These are phyloP conservation scores for Anaeromyces robustus DNA, from an alignment of 192 early-diverging fungal species.

Conservation along the genomic window DNA sequence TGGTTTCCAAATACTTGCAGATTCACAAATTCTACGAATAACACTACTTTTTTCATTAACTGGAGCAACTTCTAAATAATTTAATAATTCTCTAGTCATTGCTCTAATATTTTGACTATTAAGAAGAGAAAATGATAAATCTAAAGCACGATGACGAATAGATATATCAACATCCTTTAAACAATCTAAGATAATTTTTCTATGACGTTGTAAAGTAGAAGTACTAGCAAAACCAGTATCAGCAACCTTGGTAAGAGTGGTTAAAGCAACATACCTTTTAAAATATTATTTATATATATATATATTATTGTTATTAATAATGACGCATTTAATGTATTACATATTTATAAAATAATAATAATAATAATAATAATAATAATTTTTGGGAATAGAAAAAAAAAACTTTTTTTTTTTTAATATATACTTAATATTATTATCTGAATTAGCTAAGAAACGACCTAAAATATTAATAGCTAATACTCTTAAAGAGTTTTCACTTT, in stretches of 20 bases:
- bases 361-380: neutral
- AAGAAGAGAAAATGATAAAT: slow-evolving; percentile 91
- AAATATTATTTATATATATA: slow-evolving; percentile 4
- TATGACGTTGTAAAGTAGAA: slow-evolving; percentile 90
- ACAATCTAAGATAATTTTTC: slow-evolving; percentile 90
- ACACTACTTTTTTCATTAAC: slow-evolving; percentile 78
- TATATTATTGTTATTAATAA: too few species aligned
- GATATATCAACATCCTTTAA: slow-evolving; percentile 88
- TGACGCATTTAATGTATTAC: too few species aligned
- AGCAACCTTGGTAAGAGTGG: slow-evolving; percentile 83
- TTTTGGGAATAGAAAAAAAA: too few species aligned
- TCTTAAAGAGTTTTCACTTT: slow-evolving; percentile 75
- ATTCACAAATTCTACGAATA: slow-evolving; percentile 77
- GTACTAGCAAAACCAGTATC: slow-evolving; percentile 35
- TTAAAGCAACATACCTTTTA: slow-evolving; percentile 82
- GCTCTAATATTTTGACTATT: slow-evolving; percentile 82
- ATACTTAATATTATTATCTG: slow-evolving; percentile 94
- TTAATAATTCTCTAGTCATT: slow-evolving; percentile 79
- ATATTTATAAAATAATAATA: too few species aligned
- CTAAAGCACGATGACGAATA: slow-evolving; percentile 88
- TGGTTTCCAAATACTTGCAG: slow-evolving; percentile 84
- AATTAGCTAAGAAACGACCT: slow-evolving; percentile 83
- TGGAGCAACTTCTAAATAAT: slow-evolving; percentile 84
- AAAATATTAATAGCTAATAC: slow-evolving; percentile 96
- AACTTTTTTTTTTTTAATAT: too few species aligned